Conservation (phyloP, 208 protist species). For the Crithidia sp. region DNA sequence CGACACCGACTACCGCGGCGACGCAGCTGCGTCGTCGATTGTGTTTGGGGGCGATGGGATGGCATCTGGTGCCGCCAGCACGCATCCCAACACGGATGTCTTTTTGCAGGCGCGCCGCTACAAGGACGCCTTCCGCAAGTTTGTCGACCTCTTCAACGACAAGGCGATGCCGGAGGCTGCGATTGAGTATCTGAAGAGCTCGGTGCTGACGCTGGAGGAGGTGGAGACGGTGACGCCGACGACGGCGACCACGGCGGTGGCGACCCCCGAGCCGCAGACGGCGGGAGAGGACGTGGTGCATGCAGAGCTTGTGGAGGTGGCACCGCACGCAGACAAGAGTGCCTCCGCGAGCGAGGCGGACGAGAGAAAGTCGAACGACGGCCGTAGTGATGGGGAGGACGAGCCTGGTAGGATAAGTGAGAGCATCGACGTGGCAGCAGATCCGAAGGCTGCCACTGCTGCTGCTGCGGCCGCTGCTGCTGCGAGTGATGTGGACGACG, state of each 20-base stretch:
- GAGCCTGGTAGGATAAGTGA: not conserved
- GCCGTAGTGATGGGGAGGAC: not conserved
- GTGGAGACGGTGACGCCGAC: not conserved
- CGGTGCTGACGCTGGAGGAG: constrained; percentile 27
- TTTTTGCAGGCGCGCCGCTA: constrained; percentile 61
- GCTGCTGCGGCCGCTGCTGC: not conserved
- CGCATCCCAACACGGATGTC: constrained; percentile 29
- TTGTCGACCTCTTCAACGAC: constrained; percentile 75
- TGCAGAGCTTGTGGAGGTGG: not conserved
- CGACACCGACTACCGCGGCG: constrained; percentile 6
- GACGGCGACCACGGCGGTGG: constrained; percentile 1
- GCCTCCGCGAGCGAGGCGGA: not conserved
- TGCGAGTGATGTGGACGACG: constrained; percentile 31
- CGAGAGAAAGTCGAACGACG: no score
- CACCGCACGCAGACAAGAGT: not conserved
- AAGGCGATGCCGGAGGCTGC: constrained; percentile 46
- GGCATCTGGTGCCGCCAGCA: not conserved
- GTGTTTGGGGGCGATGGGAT: not conserved
- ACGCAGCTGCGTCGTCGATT: not conserved
- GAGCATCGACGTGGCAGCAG: not conserved
- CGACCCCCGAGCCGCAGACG: constrained; percentile 6
- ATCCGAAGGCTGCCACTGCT: not conserved
- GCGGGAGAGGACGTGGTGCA: not conserved
- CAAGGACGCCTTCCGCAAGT: constrained; percentile 79
- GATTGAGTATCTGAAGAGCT: constrained; percentile 65